These are phyloP conservation scores for Alternaria sp. DNA, from an alignment of 2,329 filamentous ascomycete genomes.

Conservation along the genomic window DNA sequence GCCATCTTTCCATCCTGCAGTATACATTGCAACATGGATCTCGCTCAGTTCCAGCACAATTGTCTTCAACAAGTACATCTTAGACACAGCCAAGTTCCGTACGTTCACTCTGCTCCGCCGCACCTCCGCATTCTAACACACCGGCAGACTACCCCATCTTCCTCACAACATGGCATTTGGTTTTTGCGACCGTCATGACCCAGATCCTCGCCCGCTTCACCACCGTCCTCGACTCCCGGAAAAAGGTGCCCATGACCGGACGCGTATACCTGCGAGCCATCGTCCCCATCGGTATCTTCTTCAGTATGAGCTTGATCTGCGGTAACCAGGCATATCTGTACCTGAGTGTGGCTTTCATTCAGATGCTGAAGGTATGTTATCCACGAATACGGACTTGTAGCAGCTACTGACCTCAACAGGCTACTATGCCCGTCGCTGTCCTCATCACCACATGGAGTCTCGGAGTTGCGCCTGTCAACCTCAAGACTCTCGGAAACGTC, in stretches of 20 bases:
- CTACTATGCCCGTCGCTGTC: conserved; percentile 92
- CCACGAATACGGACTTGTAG: neutral
- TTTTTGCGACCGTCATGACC: conserved; percentile 92
- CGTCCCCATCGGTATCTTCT: conserved; percentile 93
- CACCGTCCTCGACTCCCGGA: conserved; percentile 86
- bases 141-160: conserved; percentile 62
- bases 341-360: conserved; percentile 94
- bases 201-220: conserved; percentile 92
- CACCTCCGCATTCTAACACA: conserved; percentile 36
- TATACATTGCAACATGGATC: conserved; percentile 92
- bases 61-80: conserved; percentile 99
- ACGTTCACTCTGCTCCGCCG: conserved; percentile 48
- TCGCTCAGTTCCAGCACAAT: conserved; percentile 91
- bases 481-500: conserved; percentile 90
- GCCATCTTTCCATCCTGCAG: conserved; percentile 73
- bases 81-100: conserved; percentile 85
- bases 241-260: conserved; percentile 96
- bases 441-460: conserved; percentile 88
- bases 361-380: conserved; percentile 90
- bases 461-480: conserved; percentile 80
- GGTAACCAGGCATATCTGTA: conserved; percentile 96
- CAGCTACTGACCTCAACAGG: conserved; percentile 57
- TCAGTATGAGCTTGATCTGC: conserved; percentile 94
- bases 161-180: conserved; percentile 87
- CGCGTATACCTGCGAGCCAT: conserved; percentile 92